A percentile compares a stretch with the other conserved stretches of the same genome.
Conservation (phyloP, 805 yeast genomes). For the Kodamaea lidongshanica region DNA sequence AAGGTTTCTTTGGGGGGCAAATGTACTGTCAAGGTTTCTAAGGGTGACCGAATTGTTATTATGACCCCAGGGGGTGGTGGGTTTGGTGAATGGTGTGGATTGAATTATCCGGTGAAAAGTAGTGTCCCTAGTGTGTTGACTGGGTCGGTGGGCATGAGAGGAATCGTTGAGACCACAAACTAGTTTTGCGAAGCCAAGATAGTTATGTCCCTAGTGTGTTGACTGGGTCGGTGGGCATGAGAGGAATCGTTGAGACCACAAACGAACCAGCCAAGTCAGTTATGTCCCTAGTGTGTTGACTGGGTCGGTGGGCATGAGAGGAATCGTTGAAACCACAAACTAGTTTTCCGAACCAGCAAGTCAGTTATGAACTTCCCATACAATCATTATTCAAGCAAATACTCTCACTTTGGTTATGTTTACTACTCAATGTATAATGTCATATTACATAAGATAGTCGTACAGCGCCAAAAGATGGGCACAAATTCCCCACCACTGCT, state of each 20-base stretch:
- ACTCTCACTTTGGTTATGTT: no score
- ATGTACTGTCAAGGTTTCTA: constrained; percentile 26
- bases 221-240: constrained; percentile 34
- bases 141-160: constrained; percentile 33
- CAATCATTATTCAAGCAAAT: no score
- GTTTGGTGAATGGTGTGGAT: constrained; percentile 13
- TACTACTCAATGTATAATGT: no score
- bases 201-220: constrained; percentile 22
- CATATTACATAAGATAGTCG: no score
- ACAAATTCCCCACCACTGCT: no score
- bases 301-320: constrained; percentile 33
- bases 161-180: constrained; percentile 31
- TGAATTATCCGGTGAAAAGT: constrained; percentile 20
- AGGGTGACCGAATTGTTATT: constrained; percentile 38
- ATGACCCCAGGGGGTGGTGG: constrained; percentile 44
- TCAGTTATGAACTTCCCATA: no score
- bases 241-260: constrained; percentile 30
- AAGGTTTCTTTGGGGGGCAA: constrained; percentile 28
- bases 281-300: constrained; percentile 26
- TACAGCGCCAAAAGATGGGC: no score
- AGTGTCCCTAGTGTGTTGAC: constrained; percentile 22
- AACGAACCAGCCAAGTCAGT: no score
- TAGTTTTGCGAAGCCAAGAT: constrained; percentile 12
- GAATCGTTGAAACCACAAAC: constrained; percentile 31
- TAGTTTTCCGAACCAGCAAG: no score